Evolutionary conservation across 2,329 filamentous ascomycete genomes (phyloP), one percentile per base, ranked within the genome.

Genomic region (Ceratocystis variospora): DNA sequence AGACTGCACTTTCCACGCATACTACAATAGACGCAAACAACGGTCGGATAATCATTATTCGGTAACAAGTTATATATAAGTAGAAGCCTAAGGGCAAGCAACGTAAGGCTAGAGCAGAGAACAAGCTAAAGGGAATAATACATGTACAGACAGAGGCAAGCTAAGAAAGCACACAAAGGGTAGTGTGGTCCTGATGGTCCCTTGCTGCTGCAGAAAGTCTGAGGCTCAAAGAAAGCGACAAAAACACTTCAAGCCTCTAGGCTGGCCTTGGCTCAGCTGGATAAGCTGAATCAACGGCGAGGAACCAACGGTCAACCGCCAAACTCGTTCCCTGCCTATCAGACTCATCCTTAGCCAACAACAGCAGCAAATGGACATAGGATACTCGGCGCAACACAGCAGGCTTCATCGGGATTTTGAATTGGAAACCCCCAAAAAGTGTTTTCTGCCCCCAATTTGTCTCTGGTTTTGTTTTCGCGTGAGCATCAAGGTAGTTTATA

Each of bases 401-500:
- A 10, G 46, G 8, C n/a, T 25, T 22, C 3, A 50, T 10, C 46
- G 12, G 46, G 10, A 41, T 4, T 12, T 25, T 8, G 19, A 10
- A 19, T 22, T 10, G 46, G 46, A 7, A 50, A 12, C 46, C 44
- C 63, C 48, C 22, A 64, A 6, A 15, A 64, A 17, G 6, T 22
- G 22, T 44, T 59, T 46, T n/a, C 59, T 5, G 22, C 41, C 61
- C 41, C 37, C 61, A 28, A 15, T 6, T n/a, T 28, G 61, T 62
- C 41, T 48, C 45, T 41, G 28, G 62, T 53, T 19, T 33, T 46
- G 45, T 41, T 41, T 41, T 10, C 37, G 37, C 48, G 10, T 64
- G 33, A 62, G 64, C 31, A 48, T 61, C 15, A 28, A 33, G 50
- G 25, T 46, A 44, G 41, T 37, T 31, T 33, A 57, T 68, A 67